Base-by-base conservation (phyloP, 1,284 basidiomycete genomes). In the Sphaerobolus stellatus region DNA sequence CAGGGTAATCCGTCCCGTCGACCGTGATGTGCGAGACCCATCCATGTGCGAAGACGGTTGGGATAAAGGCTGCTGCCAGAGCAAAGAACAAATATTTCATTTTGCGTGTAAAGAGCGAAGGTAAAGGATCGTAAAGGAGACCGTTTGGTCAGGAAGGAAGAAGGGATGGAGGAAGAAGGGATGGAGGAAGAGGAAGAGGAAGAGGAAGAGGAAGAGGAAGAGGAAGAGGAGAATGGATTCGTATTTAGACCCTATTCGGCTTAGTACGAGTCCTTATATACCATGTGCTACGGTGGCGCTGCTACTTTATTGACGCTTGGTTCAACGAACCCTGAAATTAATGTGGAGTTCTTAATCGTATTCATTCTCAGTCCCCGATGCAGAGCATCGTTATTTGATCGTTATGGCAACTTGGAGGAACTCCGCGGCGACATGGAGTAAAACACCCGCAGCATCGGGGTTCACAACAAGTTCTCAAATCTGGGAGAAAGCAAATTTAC, bases 31-130 rank as follows among this genome's bases (percentile, higher is more conserved):
- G 61, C 43, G 69, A 64, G 34, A 89, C 68, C 62, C 77, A 81
- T 18, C 87, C 86, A 58, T 89, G 87, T 3, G 81, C 84, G 18
- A 72, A 68, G 40, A 76, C 82, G 48, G 54, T 55, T 41, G 49
- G 51, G 36, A 8, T 22, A 16, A 52, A 9, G 20, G 27, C 24
- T 16, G 51, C 51, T 52, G 22, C 51, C 51, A 52, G 51, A 52
- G 51, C 51, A 16, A 52, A 20, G 14, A 18, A 6, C n/a, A 52
- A n/a, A 31, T 52, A 43, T 41, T 52, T 52, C 51, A 52, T 52
- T 24, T 43, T 22, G 7, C 41, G 46, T 41, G 41, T 46, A 4
- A 44, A 44, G 29, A 48, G 7, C 14, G 8, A 48, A 27, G 29
- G 25, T 24, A 11, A 47, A 29, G 20, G 30, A 48, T 24, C 13